These are phyloP conservation scores for Rubia occidens DNA, from an alignment of 305 asterid genomes.

Conservation along the genomic window DNA sequence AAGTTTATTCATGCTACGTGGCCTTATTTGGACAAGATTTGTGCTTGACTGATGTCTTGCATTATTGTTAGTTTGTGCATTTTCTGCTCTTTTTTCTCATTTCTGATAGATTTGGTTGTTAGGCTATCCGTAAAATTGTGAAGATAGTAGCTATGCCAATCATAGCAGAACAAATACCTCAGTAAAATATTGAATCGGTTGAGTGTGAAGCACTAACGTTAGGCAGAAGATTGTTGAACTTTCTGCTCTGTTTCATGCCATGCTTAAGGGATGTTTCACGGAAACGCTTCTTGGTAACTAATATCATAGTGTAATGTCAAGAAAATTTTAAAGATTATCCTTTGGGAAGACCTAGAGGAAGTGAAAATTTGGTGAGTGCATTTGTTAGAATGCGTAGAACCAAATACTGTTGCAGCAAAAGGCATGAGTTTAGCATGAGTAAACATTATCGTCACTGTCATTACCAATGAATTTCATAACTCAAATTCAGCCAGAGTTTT, in stretches of 20 bases:
- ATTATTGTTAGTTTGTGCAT: not conserved
- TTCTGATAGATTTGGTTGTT: constrained; percentile 19
- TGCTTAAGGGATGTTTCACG: constrained; percentile 81
- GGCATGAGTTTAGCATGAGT: too few relatives aligned
- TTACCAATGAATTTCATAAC: too few relatives aligned
- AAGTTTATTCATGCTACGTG: constrained; percentile 79
- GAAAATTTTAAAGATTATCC: too few relatives aligned
- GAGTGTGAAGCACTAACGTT: constrained; percentile 64
- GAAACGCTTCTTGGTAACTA: constrained; percentile 40
- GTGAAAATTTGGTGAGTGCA: too few relatives aligned
- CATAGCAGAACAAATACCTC: constrained; percentile 79
- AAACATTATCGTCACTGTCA: too few relatives aligned
- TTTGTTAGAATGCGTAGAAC: too few relatives aligned
- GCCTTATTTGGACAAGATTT: constrained; percentile 92
- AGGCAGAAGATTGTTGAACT: constrained; percentile 68
- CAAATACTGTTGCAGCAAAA: too few relatives aligned
- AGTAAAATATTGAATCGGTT: constrained; percentile 74
- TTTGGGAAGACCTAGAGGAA: too few relatives aligned
- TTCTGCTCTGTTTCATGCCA: constrained; percentile 80
- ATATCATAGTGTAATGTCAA: too few relatives aligned
- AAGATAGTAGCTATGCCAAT: constrained; percentile 69
- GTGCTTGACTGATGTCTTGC: constrained; percentile 4
- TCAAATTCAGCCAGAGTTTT: too few relatives aligned
- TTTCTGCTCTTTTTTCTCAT: not conserved
- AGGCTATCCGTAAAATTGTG: constrained; percentile 82